Conservation (phyloP, 345 rosid genomes). For the Euphorbia pulcherrima region DNA sequence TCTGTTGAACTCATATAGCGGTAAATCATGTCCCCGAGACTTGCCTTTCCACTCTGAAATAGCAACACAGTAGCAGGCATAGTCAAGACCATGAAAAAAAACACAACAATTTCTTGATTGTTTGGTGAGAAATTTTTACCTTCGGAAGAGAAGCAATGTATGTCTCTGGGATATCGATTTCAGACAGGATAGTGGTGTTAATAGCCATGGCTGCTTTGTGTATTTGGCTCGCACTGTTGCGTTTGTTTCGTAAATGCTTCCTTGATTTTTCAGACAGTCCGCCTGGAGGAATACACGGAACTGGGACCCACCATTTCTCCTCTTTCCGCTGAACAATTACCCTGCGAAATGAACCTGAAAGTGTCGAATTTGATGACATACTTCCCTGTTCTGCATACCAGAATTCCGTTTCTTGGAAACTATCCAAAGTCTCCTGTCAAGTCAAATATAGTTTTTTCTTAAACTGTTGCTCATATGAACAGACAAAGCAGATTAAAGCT, state of each 20-base stretch:
- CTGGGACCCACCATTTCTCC: conserved; percentile 98
- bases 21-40: conserved; percentile 82
- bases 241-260: conserved; percentile 58
- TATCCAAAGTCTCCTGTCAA: conserved; percentile 78
- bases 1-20: conserved; percentile 51
- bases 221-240: conserved; percentile 72
- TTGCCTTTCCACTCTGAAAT: conserved; percentile 72
- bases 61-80: neutral
- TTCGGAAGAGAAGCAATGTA: conserved; percentile 82
- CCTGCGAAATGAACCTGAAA: conserved; percentile 67
- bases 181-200: conserved; percentile 69
- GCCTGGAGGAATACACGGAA: conserved; percentile 67
- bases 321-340: conserved; percentile 66
- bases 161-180: conserved; percentile 85
- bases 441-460: neutral
- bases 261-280: conserved; percentile 82
- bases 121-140: conserved; percentile 45
- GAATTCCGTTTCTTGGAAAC: conserved; percentile 72
- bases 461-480: neutral
- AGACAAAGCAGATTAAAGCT: neutral
- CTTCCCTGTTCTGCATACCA: conserved; percentile 94
- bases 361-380: conserved; percentile 60
- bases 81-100: neutral
- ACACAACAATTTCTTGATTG: neutral
- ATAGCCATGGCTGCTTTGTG: conserved; percentile 98